Percentiles rank a stretch among this genome's conserved stretches.
Conservation (phyloP, 805 yeast species). For the Saccharomycopsis amapae region DNA sequence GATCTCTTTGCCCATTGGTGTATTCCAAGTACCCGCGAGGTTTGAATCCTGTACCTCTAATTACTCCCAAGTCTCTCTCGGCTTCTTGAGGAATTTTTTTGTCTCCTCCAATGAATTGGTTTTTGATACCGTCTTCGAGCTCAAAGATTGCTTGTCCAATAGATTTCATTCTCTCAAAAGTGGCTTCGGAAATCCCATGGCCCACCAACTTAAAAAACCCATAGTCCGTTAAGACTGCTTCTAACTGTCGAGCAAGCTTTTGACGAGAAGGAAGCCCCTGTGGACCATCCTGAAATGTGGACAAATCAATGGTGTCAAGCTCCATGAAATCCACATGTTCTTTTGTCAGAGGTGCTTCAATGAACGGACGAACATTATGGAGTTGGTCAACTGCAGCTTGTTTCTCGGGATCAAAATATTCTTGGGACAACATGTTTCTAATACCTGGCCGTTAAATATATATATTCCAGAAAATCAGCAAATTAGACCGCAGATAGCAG, state of each 20-base stretch:
- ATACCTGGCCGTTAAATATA: too few relatives aligned
- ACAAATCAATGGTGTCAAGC: slow-evolving; percentile 31
- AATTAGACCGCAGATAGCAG: too few relatives aligned
- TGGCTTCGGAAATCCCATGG: slow-evolving; percentile 34
- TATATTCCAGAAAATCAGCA: too few relatives aligned
- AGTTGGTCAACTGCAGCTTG: slow-evolving; percentile 17
- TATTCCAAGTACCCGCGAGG: slow-evolving; percentile 44
- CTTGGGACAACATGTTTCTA: not conserved
- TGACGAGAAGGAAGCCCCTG: slow-evolving; percentile 29
- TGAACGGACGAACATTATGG: slow-evolving; percentile 30
- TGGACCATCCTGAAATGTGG: slow-evolving; percentile 32
- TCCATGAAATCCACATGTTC: slow-evolving; percentile 25
- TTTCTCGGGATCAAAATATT: slow-evolving; percentile 12
- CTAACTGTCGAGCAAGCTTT: slow-evolving; percentile 33
- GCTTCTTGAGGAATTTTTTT: slow-evolving; percentile 27
- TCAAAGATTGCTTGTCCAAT: slow-evolving; percentile 37
- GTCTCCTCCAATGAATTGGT: slow-evolving; percentile 36
- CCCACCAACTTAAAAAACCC: slow-evolving; percentile 40
- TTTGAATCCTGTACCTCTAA: slow-evolving; percentile 41
- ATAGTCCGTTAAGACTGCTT: slow-evolving; percentile 34
- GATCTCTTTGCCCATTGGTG: slow-evolving; percentile 38
- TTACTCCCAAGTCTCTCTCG: slow-evolving; percentile 34
- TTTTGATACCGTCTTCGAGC: slow-evolving; percentile 35
- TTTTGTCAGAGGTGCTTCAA: slow-evolving; percentile 26
- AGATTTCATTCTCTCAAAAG: slow-evolving; percentile 32